These are phyloP conservation scores for Plasmopara muralis DNA, from an alignment of 352 stramenopile species.

Conservation along the genomic window DNA sequence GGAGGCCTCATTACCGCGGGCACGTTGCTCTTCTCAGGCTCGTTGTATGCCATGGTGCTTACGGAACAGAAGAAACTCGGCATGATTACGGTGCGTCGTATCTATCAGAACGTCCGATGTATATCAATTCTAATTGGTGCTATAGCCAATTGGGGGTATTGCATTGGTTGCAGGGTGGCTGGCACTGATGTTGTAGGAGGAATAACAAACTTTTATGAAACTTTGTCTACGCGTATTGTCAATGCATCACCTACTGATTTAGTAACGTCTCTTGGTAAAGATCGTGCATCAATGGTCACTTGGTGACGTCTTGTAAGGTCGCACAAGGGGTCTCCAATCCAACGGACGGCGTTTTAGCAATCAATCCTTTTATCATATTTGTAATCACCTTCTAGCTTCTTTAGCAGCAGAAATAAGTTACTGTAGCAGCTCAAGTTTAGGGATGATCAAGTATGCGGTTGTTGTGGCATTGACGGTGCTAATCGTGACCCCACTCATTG, in stretches of 20 bases:
- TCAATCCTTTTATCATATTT: slow-evolving; percentile 7
- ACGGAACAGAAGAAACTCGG: slow-evolving; percentile 69
- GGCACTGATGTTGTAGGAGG: slow-evolving; percentile 47
- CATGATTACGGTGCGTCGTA: slow-evolving; percentile 53
- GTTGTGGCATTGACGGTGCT: slow-evolving; percentile 39
- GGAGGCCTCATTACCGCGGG: slow-evolving; percentile 55
- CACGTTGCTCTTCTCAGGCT: slow-evolving; percentile 72
- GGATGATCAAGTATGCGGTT: slow-evolving; percentile 23
- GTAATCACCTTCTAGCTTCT: slow-evolving; percentile 5
- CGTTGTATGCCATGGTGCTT: slow-evolving; percentile 71
- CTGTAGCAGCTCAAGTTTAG: not conserved
- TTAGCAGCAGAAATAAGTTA: slow-evolving; percentile 5
- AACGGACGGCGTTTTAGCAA: slow-evolving; percentile 1
- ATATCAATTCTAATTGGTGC: slow-evolving; percentile 6
- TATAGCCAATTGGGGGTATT: slow-evolving; percentile 59
- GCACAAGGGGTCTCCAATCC: slow-evolving; percentile 4
- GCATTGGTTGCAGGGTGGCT: slow-evolving; percentile 69
- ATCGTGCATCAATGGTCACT: slow-evolving; percentile 16
- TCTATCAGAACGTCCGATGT: not conserved
- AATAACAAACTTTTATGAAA: not conserved
- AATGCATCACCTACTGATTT: not conserved
- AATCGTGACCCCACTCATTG: slow-evolving; percentile 19
- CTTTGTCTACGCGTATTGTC: not conserved
- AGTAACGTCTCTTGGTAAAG: slow-evolving; percentile 3
- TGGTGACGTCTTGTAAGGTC: slow-evolving; percentile 11